phyloP scores from a whole-genome alignment of 2,329 filamentous ascomycete species.

The Coleophoma crateriformis region DNA sequence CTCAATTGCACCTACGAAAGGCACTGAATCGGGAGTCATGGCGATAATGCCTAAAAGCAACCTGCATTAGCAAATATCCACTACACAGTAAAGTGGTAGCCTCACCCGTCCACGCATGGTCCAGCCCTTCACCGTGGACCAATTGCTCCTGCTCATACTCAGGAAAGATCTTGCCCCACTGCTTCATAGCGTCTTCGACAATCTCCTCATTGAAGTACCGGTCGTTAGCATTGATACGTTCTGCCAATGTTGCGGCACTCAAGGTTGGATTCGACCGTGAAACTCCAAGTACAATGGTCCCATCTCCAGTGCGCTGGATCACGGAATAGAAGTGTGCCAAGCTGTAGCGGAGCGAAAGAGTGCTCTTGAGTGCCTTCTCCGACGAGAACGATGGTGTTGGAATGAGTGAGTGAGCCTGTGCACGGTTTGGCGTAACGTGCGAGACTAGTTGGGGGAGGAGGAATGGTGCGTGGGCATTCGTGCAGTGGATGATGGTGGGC shows the following conservation, averaged over 20 bases:
- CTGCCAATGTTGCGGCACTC: slow-evolving; percentile 22
- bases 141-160: slow-evolving; percentile 12
- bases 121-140: slow-evolving; percentile 35
- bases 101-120: slow-evolving; percentile 36
- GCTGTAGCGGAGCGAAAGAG: slow-evolving; percentile 39
- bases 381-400: slow-evolving; percentile 31
- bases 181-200: slow-evolving; percentile 28
- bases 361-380: slow-evolving; percentile 27
- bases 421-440: slow-evolving; percentile 35
- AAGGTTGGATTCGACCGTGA: slow-evolving; percentile 35
- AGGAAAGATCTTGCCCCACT: slow-evolving; percentile 30
- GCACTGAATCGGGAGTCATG: slow-evolving; percentile 40
- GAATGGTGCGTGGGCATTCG: slow-evolving; percentile 32
- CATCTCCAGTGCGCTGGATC: slow-evolving; percentile 37
- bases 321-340: slow-evolving; percentile 43
- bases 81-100: no score
- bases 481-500: slow-evolving; percentile 31
- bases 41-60: slow-evolving; percentile 31
- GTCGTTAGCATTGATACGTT: slow-evolving; percentile 32
- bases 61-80: no score
- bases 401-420: slow-evolving; percentile 38
- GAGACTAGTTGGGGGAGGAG: slow-evolving; percentile 28
- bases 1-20: slow-evolving; percentile 37
- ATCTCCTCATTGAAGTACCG: slow-evolving; percentile 33
- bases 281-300: slow-evolving; percentile 35